Evolutionary conservation across 2,329 filamentous ascomycete species (phyloP).

Genomic region (Cytospora leucostoma): DNA sequence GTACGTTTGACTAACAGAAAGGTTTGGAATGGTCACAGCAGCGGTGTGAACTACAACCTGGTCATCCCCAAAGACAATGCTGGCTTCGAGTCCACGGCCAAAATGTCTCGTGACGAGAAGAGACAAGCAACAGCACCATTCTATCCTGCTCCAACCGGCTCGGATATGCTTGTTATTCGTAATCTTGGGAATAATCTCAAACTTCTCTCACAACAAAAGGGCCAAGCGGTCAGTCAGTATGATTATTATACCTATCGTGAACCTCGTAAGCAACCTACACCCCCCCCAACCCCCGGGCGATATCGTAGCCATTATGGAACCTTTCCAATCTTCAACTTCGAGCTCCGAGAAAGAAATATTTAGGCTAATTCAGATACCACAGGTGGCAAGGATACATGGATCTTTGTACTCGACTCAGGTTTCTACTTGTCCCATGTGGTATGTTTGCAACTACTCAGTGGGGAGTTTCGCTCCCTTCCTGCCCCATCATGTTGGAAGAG

Average conservation of each 20-base stretch:
- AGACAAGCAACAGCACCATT: background rate
- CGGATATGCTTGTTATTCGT: background rate
- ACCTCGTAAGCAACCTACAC: background rate
- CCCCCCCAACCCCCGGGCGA: too few species aligned
- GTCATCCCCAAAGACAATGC: too few species aligned
- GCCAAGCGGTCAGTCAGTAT: background rate
- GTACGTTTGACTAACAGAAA: background rate
- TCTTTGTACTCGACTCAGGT: conserved; percentile 15
- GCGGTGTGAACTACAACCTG: too few species aligned
- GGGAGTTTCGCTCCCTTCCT: too few species aligned
- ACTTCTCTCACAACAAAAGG: conserved; percentile 21
- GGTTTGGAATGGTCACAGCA: conserved; percentile 8
- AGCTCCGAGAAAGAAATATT: too few species aligned
- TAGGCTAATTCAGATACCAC: too few species aligned
- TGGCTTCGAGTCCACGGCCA: too few species aligned
- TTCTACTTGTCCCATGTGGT: conserved; percentile 11
- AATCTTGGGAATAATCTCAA: conserved; percentile 3
- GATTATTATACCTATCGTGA: conserved; percentile 16
- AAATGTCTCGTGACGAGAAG: background rate
- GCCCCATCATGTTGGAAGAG: too few species aligned
- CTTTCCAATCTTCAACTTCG: too few species aligned
- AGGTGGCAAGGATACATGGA: conserved; percentile 12
- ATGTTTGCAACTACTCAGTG: background rate
- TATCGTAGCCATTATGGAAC: too few species aligned
- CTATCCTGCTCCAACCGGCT: conserved; percentile 3